Evolutionary conservation across 306 rosid species (phyloP).

Genomic region (Lathyrus aphaca): DNA sequence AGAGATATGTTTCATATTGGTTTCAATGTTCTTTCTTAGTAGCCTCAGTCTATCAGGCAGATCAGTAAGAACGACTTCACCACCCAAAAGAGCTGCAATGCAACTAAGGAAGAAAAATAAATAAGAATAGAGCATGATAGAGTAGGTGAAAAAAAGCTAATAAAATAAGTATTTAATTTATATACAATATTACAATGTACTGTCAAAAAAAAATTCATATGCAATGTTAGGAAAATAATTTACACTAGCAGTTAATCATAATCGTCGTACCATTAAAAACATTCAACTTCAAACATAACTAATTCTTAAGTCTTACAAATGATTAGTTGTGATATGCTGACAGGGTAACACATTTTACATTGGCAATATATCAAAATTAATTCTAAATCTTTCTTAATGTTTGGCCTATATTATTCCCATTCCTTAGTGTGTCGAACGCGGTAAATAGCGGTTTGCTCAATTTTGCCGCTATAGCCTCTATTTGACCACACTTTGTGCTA

Average conservation of each 20-base stretch:
- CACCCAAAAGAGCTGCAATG: slow-evolving; percentile 84
- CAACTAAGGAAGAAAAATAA: slow-evolving; percentile 55
- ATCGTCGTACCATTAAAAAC: too few species aligned
- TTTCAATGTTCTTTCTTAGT: slow-evolving; percentile 69
- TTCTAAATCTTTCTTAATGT: not conserved
- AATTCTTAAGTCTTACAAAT: too few species aligned
- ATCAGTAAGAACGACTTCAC: slow-evolving; percentile 74
- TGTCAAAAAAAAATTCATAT: too few species aligned
- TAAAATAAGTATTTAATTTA: not conserved
- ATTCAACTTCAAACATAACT: too few species aligned
- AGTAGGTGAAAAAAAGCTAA: slow-evolving; percentile 26
- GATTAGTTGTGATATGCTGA: too few species aligned
- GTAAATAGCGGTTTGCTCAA: not conserved
- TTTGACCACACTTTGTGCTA: not conserved
- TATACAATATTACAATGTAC: too few species aligned
- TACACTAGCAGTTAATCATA: too few species aligned
- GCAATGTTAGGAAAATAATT: too few species aligned
- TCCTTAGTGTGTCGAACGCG: not conserved
- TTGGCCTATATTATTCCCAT: not conserved
- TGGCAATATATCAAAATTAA: too few species aligned
- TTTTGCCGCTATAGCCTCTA: not conserved
- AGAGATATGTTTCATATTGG: slow-evolving; percentile 57
- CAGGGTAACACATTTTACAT: too few species aligned
- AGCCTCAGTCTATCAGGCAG: slow-evolving; percentile 78
- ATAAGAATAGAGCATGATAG: slow-evolving; percentile 34